phyloP scores from a whole-genome alignment of 352 stramenopile species.

The Phytophthora citricola region DNA sequence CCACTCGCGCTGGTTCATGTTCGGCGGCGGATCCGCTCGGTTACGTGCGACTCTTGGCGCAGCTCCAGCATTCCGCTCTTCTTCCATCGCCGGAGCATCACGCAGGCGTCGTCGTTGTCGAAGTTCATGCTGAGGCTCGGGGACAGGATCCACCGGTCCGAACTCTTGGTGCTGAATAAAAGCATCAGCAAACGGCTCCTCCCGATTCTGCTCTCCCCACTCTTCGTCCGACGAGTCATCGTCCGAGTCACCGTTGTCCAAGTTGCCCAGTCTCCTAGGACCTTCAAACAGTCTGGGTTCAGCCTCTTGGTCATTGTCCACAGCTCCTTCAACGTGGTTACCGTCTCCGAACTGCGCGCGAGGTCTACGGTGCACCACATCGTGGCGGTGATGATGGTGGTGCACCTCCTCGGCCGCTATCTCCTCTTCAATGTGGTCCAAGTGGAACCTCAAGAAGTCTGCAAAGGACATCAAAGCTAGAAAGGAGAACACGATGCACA shows the following conservation, averaged over 20 bases:
- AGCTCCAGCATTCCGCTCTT: constrained; percentile 27
- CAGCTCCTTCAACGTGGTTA: constrained; percentile 15
- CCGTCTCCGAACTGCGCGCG: constrained; percentile 31
- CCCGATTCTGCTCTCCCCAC: constrained; percentile 35
- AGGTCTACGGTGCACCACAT: constrained; percentile 14
- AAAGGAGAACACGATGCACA: constrained; percentile 95
- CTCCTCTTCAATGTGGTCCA: constrained; percentile 86
- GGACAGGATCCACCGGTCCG: constrained; percentile 27
- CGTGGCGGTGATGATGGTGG: constrained; percentile 29
- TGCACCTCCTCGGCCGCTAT: constrained; percentile 46
- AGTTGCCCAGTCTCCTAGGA: constrained; percentile 41
- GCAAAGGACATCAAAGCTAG: constrained; percentile 95
- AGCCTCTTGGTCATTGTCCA: constrained; percentile 32
- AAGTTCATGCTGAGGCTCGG: constrained; percentile 44
- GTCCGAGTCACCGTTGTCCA: constrained; percentile 47
- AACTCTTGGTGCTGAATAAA: constrained; percentile 53
- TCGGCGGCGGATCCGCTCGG: constrained; percentile 44
- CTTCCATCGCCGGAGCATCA: constrained; percentile 18
- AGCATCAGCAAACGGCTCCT: constrained; percentile 48
- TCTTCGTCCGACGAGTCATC: constrained; percentile 70
- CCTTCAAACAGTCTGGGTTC: constrained; percentile 51
- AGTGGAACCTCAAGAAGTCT: constrained; percentile 93
- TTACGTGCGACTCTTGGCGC: constrained; percentile 41
- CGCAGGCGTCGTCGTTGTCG: constrained; percentile 45
- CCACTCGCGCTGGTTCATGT: constrained; percentile 68